phyloP scores from a whole-genome alignment of 306 rosid species.

The Morella rubra region DNA sequence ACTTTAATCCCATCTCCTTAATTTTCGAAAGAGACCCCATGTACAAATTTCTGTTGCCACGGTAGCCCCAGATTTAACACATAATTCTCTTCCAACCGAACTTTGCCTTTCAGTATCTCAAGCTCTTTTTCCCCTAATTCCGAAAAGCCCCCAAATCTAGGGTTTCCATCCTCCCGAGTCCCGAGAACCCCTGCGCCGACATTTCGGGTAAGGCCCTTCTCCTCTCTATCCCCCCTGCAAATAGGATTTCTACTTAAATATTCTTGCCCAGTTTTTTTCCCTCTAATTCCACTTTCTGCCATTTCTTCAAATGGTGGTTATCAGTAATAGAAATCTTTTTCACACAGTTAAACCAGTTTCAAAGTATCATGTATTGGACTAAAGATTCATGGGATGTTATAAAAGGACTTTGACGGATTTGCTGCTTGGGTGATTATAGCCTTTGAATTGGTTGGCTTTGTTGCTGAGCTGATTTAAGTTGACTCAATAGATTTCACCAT shows the following conservation, averaged over 20 bases:
- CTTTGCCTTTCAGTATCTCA: slow-evolving; percentile 1
- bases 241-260: background rate
- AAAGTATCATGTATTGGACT: slow-evolving; percentile 8
- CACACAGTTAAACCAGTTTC: background rate
- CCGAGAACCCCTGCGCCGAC: slow-evolving; percentile 20
- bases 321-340: background rate
- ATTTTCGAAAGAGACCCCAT: slow-evolving; percentile 2
- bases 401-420: slow-evolving; percentile 3
- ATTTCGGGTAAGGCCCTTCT: slow-evolving; percentile 26
- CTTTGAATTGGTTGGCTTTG: slow-evolving; percentile 25
- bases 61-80: slow-evolving; percentile 2
- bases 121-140: slow-evolving; percentile 27
- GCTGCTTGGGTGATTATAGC: background rate
- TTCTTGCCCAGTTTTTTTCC: background rate
- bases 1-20: background rate
- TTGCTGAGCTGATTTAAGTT: slow-evolving; percentile 10
- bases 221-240: background rate
- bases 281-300: background rate
- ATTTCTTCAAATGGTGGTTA: background rate
- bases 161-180: slow-evolving; percentile 33
- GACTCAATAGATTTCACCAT: slow-evolving; percentile 2
- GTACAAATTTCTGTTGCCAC: background rate
- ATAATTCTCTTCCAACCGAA: slow-evolving; percentile 16
- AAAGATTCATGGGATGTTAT: background rate
- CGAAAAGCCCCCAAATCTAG: slow-evolving; percentile 41